These are phyloP conservation scores for Zymoseptoria crescenta DNA, from an alignment of 2,329 filamentous ascomycete species.

Conservation along the genomic window DNA sequence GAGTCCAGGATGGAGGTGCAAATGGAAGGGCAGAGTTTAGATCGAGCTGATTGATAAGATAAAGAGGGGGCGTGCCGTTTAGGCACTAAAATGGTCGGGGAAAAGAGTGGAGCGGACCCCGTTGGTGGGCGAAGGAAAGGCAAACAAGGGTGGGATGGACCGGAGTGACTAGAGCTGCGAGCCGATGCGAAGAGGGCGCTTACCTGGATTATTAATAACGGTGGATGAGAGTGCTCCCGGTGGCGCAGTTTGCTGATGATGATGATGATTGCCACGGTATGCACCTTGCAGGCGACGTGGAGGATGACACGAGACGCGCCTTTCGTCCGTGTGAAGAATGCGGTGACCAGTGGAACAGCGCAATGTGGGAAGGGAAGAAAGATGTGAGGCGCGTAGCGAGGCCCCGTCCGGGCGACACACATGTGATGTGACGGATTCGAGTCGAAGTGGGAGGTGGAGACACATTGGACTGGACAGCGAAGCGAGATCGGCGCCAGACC, in stretches of 20 bases:
- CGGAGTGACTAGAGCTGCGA: neutral
- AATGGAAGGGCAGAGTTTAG: slow-evolving; percentile 2
- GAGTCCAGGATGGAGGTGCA: neutral
- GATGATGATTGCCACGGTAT: neutral
- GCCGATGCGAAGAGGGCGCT: neutral
- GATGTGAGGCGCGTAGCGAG: neutral
- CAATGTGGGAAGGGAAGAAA: neutral
- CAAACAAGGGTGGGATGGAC: neutral
- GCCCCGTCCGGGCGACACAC: neutral
- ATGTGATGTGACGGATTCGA: neutral
- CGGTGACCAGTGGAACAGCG: neutral
- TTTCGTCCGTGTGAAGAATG: neutral
- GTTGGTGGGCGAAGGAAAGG: neutral
- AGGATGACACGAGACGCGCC: neutral
- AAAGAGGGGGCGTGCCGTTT: neutral
- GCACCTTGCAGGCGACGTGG: neutral
- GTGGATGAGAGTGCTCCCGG: neutral
- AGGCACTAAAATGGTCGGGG: neutral
- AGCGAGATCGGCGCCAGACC: neutral
- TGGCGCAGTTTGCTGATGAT: neutral
- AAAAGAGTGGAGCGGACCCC: neutral
- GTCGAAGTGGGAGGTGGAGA: neutral
- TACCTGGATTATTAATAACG: neutral
- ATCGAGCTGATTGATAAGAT: slow-evolving; percentile 9
- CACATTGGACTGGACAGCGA: neutral